Evolutionary conservation across 768 basidiomycete species (phyloP), one percentile per base, ranked within the genome.

Genomic region (Clitopilus hobsonii): DNA sequence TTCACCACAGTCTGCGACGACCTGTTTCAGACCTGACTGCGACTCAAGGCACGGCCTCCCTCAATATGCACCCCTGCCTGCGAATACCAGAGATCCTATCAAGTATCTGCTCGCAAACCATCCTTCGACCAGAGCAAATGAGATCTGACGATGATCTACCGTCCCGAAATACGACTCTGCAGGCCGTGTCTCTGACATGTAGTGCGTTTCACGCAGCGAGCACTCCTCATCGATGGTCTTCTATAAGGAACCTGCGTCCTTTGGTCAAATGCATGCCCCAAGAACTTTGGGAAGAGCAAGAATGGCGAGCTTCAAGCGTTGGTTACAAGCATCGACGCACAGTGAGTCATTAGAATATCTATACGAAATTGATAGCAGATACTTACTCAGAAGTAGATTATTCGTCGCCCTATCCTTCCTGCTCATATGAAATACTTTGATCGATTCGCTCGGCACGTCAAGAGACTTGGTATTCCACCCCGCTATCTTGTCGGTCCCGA

Each of bases 191-290:
- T 4, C 30, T 38, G 28, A 47, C 53, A 3, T 54, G 53, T 28
- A 38, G 53, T 20, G 23, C 38, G 11, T 54, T 54, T 18, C 41
- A 29, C 22, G 41, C 26, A 13, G 3, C 53, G 11, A 28, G 29
- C 41, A 48, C 3, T 5, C 38, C 25, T 7, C 22, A 28, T 30
- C 24, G 45, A 8, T 54, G 53, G 53, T 54, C 38, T 8, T 23
- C 28, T 23, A 22, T 54, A 10, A 32, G 26, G 13, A 48, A 11
- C 4, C n/a, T 54, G 14, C 26, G 22, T 7, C 53, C 38, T 13
- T 16, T 54, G 13, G 53, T 54, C 16, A 54, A 54, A 24, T 54
- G 53, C n/a, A 45, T 54, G 38, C 26, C 53, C n/a, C 28, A 18
- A 14, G 53, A 54, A 29, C 6, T 54, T 3, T 54, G 53, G 53